Conservation (phyloP, 2,329 filamentous ascomycete genomes). For the Arachnopeziza araneosa region DNA sequence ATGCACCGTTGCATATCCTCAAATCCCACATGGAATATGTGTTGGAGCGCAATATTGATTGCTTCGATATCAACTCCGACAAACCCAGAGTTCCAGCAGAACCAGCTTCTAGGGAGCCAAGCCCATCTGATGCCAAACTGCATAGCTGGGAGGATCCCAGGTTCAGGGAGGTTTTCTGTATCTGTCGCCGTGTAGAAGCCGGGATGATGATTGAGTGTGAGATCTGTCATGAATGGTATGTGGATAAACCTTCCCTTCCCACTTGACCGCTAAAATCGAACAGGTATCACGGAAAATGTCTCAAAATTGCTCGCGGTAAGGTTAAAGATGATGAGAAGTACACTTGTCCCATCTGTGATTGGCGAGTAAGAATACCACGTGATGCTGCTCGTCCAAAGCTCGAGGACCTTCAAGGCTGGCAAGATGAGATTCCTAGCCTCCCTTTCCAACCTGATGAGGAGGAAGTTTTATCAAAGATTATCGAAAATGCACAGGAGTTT, state of each 20-base stretch:
- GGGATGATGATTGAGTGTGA: conserved; percentile 99
- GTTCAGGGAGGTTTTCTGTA: conserved; percentile 84
- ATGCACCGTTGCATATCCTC: conserved; percentile 91
- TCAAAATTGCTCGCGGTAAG: conserved; percentile 96
- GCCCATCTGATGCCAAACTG: conserved; percentile 44
- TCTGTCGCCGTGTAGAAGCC: conserved; percentile 86
- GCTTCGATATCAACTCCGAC: conserved; percentile 81
- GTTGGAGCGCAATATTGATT: conserved; percentile 79
- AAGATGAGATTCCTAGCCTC: conserved; percentile 71
- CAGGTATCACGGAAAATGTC: conserved; percentile 95
- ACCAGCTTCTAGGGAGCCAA: conserved; percentile 79
- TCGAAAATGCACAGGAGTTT: conserved; percentile 79
- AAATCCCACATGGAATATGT: conserved; percentile 94
- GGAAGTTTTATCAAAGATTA: conserved; percentile 76
- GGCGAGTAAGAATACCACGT: conserved; percentile 91
- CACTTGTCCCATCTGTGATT: conserved; percentile 96
- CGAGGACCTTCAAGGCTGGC: conserved; percentile 79
- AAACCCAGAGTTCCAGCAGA: conserved; percentile 87
- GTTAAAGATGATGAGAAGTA: conserved; percentile 99
- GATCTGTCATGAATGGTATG: conserved; percentile 93
- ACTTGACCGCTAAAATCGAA: conserved; percentile 8
- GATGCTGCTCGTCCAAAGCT: conserved; percentile 94
- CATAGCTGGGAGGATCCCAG: conserved; percentile 57
- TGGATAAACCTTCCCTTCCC: conserved; percentile 12
- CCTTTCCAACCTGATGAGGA: conserved; percentile 98